Percentiles rank a stretch among this genome's conserved stretches.
phyloP scores from a whole-genome alignment of 441 rosid genomes.

The Populus hybrid region DNA sequence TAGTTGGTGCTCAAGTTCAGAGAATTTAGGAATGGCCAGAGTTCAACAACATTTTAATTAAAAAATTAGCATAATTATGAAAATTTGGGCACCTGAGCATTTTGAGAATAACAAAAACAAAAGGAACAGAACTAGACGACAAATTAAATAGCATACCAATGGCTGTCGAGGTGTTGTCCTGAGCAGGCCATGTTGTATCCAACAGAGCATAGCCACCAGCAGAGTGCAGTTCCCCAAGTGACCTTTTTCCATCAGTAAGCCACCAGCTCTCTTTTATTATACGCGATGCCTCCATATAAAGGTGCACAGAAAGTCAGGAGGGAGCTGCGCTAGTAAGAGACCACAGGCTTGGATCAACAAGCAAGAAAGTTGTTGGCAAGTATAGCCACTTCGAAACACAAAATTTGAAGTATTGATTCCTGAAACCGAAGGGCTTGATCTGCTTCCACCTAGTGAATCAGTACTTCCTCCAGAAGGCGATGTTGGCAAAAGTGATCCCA shows the following conservation, averaged over 20 bases:
- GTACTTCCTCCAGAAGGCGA: slow-evolving; percentile 98
- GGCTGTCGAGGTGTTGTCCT: slow-evolving; percentile 95
- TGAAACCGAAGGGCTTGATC: slow-evolving; percentile 71
- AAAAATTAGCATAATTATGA: not conserved
- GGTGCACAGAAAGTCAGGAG: slow-evolving; percentile 76
- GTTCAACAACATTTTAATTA: not conserved
- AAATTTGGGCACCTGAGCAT: not conserved
- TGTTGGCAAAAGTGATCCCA: slow-evolving; percentile 74
- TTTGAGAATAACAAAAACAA: not conserved
- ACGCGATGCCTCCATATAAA: slow-evolving; percentile 80
- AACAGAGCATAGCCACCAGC: slow-evolving; percentile 93
- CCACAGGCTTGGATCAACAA: slow-evolving; percentile 96
- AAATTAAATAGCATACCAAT: slow-evolving; percentile 53
- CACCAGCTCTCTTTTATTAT: slow-evolving; percentile 90
- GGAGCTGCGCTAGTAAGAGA: slow-evolving; percentile 90
- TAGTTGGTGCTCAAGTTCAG: not conserved
- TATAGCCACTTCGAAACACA: slow-evolving; percentile 90
- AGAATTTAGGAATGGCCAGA: not conserved
- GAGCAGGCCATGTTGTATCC: slow-evolving; percentile 99
- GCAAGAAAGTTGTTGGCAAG: slow-evolving; percentile 96
- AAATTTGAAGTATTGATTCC: slow-evolving; percentile 83
- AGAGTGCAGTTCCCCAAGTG: slow-evolving; percentile 72
- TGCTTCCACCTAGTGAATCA: slow-evolving; percentile 82
- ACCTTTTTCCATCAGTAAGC: slow-evolving; percentile 82
- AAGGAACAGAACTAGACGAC: not conserved